Evolutionary conservation across 306 rosid genomes (phyloP).

Genomic region (Dicorynia guianensis): DNA sequence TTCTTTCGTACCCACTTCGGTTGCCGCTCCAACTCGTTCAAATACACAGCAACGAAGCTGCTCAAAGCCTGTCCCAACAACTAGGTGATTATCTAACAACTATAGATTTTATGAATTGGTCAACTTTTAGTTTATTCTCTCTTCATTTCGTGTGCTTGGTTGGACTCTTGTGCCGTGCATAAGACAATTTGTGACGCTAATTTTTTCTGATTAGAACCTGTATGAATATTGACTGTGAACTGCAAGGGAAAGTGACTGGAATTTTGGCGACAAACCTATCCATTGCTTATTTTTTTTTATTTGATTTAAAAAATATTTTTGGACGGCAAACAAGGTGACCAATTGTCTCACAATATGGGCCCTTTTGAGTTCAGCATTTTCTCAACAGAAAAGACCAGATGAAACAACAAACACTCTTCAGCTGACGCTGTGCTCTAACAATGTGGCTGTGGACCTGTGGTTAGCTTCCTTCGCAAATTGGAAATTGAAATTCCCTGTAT

Average conservation of each 20-base stretch:
- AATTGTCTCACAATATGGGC: slow-evolving; percentile 34
- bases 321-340: slow-evolving; percentile 50
- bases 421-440: slow-evolving; percentile 10
- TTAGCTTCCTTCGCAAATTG: not conserved
- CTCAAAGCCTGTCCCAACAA: slow-evolving; percentile 46
- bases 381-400: slow-evolving; percentile 8
- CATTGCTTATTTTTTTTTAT: too few species aligned
- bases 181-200: slow-evolving; percentile 9
- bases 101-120: not conserved
- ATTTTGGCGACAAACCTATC: not conserved
- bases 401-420: slow-evolving; percentile 11
- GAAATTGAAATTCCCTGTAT: not conserved
- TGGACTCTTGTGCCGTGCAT: not conserved
- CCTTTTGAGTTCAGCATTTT: slow-evolving; percentile 1
- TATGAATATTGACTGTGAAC: not conserved
- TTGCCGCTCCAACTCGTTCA: slow-evolving; percentile 33
- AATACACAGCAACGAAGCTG: slow-evolving; percentile 33
- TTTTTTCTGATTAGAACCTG: slow-evolving; percentile 2
- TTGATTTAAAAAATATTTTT: not conserved
- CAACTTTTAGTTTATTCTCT: slow-evolving; percentile 7
- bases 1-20: slow-evolving; percentile 9
- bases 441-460: not conserved
- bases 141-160: slow-evolving; percentile 3
- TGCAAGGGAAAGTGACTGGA: not conserved
- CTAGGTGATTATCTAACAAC: slow-evolving; percentile 19